phyloP scores from a whole-genome alignment of 2,329 filamentous ascomycete species.

The Colletotrichum orchidophilum region DNA sequence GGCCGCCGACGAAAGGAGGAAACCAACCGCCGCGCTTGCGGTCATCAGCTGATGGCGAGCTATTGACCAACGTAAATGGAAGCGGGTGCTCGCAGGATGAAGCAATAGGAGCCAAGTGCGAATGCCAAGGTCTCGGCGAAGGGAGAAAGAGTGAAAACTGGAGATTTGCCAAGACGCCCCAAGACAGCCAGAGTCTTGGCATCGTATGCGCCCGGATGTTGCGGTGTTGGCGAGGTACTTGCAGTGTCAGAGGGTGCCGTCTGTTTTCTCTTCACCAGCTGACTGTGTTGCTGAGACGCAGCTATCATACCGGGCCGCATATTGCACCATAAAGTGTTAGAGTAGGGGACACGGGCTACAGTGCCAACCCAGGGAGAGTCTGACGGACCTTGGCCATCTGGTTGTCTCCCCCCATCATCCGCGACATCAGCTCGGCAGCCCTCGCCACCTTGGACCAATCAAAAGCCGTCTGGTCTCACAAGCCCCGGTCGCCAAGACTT shows the following conservation, averaged over 20 bases:
- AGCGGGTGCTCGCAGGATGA: constrained; percentile 30
- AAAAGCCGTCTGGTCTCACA: constrained; percentile 9
- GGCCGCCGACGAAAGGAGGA: background rate
- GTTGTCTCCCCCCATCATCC: constrained; percentile 18
- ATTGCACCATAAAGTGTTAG: background rate
- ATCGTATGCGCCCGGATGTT: constrained; percentile 34
- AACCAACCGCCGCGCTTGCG: constrained; percentile 17
- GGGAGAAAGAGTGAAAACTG: constrained; percentile 24
- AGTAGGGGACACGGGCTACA: background rate
- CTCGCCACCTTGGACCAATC: constrained; percentile 23
- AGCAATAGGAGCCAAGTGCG: constrained; percentile 28
- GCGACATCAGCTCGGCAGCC: constrained; percentile 31
- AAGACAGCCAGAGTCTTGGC: constrained; percentile 35
- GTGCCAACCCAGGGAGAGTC: background rate
- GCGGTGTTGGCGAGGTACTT: constrained; percentile 28
- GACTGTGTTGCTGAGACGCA: background rate
- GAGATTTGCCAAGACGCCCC: constrained; percentile 32
- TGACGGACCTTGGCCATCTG: background rate
- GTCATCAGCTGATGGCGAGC: constrained; percentile 29
- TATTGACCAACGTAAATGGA: constrained; percentile 23
- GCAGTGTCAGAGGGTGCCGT: background rate
- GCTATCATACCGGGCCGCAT: background rate
- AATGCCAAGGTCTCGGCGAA: constrained; percentile 31
- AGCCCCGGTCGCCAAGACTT: constrained; percentile 30
- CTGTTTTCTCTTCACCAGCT: background rate